Evolutionary conservation across 306 rosid genomes (phyloP).

Genomic region (Medicago arabica): DNA sequence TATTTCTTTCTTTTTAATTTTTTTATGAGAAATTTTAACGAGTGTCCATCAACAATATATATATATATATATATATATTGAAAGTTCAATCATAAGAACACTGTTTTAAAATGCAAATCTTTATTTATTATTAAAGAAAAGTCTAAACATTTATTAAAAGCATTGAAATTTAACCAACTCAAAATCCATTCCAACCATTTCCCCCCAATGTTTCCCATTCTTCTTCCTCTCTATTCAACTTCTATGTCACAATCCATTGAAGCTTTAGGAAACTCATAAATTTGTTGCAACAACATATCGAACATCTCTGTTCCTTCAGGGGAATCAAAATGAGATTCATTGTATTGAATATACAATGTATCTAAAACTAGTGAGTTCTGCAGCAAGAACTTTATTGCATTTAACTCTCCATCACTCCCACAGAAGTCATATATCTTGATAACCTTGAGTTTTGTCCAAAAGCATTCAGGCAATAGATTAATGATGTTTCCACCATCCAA

Average conservation of each 20-base stretch:
- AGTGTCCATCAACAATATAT: too few relatives aligned
- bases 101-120: too few relatives aligned
- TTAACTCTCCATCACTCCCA: constrained; percentile 14
- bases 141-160: too few relatives aligned
- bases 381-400: constrained; percentile 27
- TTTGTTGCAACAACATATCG: neutral
- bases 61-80: too few relatives aligned
- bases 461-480: neutral
- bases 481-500: neutral
- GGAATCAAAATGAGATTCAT: neutral
- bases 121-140: too few relatives aligned
- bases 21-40: too few relatives aligned
- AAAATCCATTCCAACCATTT: neutral
- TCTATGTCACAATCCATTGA: neutral
- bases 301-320: neutral
- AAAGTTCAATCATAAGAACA: too few relatives aligned
- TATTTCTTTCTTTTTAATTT: too few relatives aligned
- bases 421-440: constrained; percentile 7
- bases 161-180: too few relatives aligned
- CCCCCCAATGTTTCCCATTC: neutral
- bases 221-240: neutral
- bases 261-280: neutral
- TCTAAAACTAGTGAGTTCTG: neutral
- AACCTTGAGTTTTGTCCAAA: neutral
- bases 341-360: neutral